Conservation (phyloP, 2,329 filamentous ascomycete genomes). For the Hypoxylon sp. region DNA sequence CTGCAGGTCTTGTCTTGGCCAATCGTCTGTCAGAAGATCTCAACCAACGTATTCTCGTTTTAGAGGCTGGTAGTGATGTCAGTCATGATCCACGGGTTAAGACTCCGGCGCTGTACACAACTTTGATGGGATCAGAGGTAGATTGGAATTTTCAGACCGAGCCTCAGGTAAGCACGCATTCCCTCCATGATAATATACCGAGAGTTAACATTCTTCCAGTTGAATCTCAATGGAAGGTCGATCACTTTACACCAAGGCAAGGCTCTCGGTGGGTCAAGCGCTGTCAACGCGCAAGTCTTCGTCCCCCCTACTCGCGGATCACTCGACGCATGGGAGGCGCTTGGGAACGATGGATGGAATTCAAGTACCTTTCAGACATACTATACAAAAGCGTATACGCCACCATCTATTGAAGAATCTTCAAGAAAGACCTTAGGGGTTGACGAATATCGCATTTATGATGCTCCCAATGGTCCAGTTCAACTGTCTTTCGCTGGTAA, state of each 20-base stretch:
- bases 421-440: slow-evolving; percentile 38
- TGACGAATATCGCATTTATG: slow-evolving; percentile 6
- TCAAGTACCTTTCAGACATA: slow-evolving; percentile 36
- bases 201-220: slow-evolving; percentile 1
- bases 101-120: slow-evolving; percentile 25
- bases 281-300: slow-evolving; percentile 44
- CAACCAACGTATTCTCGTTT: slow-evolving; percentile 35
- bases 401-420: slow-evolving; percentile 15
- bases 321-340: slow-evolving; percentile 36
- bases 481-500: slow-evolving; percentile 18
- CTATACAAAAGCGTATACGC: slow-evolving; percentile 39
- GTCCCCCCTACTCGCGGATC: slow-evolving; percentile 32
- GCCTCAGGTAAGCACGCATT: slow-evolving; percentile 28
- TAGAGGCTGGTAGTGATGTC: slow-evolving; percentile 40
- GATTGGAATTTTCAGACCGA: slow-evolving; percentile 36
- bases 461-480: slow-evolving; percentile 8
- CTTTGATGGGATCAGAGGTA: slow-evolving; percentile 15
- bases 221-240: slow-evolving; percentile 30
- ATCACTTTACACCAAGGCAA: slow-evolving; percentile 43
- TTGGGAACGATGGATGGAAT: slow-evolving; percentile 44
- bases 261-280: slow-evolving; percentile 42
- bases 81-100: slow-evolving; percentile 32
- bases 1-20: slow-evolving; percentile 38
- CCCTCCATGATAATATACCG: neutral
- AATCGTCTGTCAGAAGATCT: slow-evolving; percentile 36